Percentiles rank a stretch among this genome's conserved stretches.
Evolutionary conservation across 2,329 filamentous ascomycete genomes (phyloP).

Genomic region (Phaeosphaeriaceae sp.): DNA sequence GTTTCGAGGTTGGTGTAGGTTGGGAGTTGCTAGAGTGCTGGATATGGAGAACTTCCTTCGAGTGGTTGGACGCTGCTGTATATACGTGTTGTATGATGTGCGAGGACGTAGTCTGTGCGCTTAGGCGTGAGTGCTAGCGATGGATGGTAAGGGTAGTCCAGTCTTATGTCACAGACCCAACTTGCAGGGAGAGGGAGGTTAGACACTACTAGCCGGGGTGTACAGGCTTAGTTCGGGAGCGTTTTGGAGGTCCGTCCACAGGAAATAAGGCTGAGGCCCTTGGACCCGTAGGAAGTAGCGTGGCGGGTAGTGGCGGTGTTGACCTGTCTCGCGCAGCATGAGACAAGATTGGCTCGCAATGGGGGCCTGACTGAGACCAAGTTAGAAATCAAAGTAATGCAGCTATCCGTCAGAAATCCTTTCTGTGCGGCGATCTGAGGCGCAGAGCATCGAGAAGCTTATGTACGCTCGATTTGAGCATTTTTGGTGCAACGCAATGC

Average conservation of each 20-base stretch:
- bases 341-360: conserved; percentile 36
- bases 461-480: conserved; percentile 30
- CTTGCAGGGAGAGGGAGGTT: conserved; percentile 30
- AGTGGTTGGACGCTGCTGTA: conserved; percentile 26
- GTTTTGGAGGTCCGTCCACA: conserved; percentile 39
- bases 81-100: conserved; percentile 38
- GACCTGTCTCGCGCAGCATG: conserved; percentile 42
- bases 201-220: conserved; percentile 40
- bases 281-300: conserved; percentile 33
- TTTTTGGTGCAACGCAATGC: conserved; percentile 27
- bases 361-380: conserved; percentile 36
- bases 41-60: conserved; percentile 12
- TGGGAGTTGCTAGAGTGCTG: conserved; percentile 12
- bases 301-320: conserved; percentile 48
- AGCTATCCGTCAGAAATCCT: conserved; percentile 18
- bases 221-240: conserved; percentile 40
- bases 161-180: conserved; percentile 40
- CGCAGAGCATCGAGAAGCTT: conserved; percentile 35
- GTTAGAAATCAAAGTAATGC: conserved; percentile 29
- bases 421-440: conserved; percentile 31
- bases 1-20: conserved; percentile 5
- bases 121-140: conserved; percentile 29
- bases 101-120: conserved; percentile 39
- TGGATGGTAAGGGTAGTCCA: conserved; percentile 36
- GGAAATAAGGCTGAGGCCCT: conserved; percentile 45